A percentile compares a stretch with the other conserved stretches of the same genome.
Conservation (phyloP, 768 basidiomycete genomes). For the Agrocybe praecox region DNA sequence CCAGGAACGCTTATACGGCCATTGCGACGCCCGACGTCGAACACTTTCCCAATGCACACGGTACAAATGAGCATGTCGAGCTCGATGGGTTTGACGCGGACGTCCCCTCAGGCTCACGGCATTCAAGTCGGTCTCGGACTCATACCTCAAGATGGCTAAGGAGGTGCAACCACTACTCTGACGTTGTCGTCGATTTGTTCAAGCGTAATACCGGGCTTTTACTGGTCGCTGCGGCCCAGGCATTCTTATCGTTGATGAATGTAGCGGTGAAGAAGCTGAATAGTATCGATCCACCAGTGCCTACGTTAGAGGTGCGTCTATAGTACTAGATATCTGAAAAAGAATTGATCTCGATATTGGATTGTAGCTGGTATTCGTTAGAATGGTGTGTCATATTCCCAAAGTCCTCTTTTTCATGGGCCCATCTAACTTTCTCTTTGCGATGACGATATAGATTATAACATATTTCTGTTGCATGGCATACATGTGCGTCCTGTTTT, state of each 20-base stretch:
- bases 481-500: conserved; percentile 43
- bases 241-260: conserved; percentile 64
- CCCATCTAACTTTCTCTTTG: conserved; percentile 1
- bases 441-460: conserved; percentile 5
- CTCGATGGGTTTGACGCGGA: too few species aligned
- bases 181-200: not conserved
- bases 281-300: conserved; percentile 56
- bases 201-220: conserved; percentile 57
- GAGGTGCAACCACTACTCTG: too few species aligned
- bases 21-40: too few species aligned
- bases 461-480: conserved; percentile 49
- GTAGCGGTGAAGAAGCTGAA: conserved; percentile 66
- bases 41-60: too few species aligned
- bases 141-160: too few species aligned
- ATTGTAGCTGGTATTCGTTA: not conserved
- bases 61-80: too few species aligned
- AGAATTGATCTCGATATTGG: not conserved
- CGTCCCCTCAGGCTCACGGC: too few species aligned
- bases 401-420: not conserved
- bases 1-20: not conserved
- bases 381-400: not conserved
- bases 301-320: conserved; percentile 52
- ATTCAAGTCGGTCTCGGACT: too few species aligned
- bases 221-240: conserved; percentile 56
- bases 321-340: not conserved